Conservation (phyloP, 2,329 filamentous ascomycete species). For the Nemania abortiva region DNA sequence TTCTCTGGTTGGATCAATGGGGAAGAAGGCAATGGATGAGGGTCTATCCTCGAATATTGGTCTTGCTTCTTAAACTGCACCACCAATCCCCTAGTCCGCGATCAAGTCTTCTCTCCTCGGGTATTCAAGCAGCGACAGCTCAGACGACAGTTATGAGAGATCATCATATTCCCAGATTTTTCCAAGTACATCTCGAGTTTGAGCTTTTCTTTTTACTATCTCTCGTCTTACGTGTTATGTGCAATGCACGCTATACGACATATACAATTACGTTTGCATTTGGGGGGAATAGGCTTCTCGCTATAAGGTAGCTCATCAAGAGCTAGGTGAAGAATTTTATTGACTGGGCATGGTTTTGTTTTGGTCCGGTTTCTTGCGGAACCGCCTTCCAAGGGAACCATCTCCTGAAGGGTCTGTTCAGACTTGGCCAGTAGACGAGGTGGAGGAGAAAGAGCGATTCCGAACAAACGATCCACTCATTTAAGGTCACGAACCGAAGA, state of each 20-base stretch:
- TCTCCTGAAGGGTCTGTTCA: conserved; percentile 6
- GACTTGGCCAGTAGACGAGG: conserved; percentile 6
- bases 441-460: neutral
- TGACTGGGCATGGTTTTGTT: conserved; percentile 14
- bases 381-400: neutral
- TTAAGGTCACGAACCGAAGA: conserved; percentile 30
- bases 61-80: conserved; percentile 11
- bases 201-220: conserved; percentile 23
- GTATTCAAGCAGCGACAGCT: conserved; percentile 21
- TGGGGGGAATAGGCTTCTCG: conserved; percentile 22
- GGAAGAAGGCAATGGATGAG: conserved; percentile 9
- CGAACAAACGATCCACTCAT: conserved; percentile 33
- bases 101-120: conserved; percentile 4
- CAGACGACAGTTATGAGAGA: conserved; percentile 32
- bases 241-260: conserved; percentile 35
- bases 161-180: conserved; percentile 20
- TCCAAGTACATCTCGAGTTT: conserved; percentile 25
- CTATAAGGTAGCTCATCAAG: conserved; percentile 17
- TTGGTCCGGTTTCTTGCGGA: conserved; percentile 22
- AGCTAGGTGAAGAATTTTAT: neutral
- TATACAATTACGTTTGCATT: conserved; percentile 41
- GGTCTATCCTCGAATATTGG: conserved; percentile 8
- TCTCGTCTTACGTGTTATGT: conserved; percentile 10
- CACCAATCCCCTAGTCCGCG: conserved; percentile 3
- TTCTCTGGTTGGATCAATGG: conserved; percentile 2